Conservation (phyloP, 2,329 filamentous ascomycete species). For the Basipetospora chlamydospora region DNA sequence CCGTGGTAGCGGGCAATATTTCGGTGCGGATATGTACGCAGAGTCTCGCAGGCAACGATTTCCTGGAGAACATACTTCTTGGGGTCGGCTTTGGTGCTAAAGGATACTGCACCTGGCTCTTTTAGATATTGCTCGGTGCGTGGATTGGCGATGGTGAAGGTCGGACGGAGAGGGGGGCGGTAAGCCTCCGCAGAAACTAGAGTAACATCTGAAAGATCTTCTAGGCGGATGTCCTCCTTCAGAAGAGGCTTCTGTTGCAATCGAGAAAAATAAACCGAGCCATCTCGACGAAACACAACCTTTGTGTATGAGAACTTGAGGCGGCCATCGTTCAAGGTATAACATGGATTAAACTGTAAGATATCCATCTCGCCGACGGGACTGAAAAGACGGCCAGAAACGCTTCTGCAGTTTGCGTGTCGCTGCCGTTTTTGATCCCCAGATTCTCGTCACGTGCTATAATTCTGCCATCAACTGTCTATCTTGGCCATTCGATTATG, state of each 20-base stretch:
- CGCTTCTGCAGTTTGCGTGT: no score
- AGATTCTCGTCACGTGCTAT: no score
- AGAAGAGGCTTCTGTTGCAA: not conserved
- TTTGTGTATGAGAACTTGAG: no score
- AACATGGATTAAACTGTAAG: no score
- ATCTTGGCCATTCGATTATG: no score
- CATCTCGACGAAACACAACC: no score
- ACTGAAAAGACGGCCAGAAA: no score
- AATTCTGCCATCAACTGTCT: no score
- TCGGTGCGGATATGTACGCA: not conserved
- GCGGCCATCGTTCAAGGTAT: no score
- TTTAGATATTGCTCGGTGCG: not conserved
- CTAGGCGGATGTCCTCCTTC: not conserved
- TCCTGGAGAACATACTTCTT: not conserved
- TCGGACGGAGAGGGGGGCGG: not conserved
- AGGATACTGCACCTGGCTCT: not conserved
- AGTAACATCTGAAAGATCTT: not conserved
- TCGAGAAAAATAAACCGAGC: no score
- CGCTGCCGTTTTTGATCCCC: no score
- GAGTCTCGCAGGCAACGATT: not conserved
- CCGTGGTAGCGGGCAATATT: not conserved
- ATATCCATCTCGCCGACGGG: no score
- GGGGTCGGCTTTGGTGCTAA: not conserved
- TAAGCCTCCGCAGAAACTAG: not conserved
- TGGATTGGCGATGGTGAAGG: not conserved